Conservation (phyloP, 148 eudicot genomes). For the Fagopyrum homotropicum region DNA sequence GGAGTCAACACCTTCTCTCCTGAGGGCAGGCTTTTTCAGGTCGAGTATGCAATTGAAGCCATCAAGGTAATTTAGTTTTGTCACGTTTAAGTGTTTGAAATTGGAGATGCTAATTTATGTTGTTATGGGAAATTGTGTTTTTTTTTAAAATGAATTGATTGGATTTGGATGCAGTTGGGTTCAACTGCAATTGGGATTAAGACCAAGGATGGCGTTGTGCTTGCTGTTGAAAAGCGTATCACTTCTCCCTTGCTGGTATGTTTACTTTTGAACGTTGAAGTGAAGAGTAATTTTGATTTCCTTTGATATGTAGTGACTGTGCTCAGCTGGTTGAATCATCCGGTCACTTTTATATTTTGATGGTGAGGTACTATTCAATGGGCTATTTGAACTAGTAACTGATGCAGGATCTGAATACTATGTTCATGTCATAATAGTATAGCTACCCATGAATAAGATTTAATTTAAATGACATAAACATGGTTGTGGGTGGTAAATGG, state of each 20-base stretch:
- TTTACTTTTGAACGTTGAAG: background rate
- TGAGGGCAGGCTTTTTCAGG: slow-evolving; percentile 46
- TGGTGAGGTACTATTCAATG: background rate
- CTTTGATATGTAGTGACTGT: background rate
- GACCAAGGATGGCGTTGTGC: slow-evolving; percentile 95
- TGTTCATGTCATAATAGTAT: background rate
- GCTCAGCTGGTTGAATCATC: background rate
- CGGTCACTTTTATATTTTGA: too few species aligned
- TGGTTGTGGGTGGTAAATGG: background rate
- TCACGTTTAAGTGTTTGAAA: background rate
- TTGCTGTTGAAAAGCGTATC: slow-evolving; percentile 93
- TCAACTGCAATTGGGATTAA: slow-evolving; percentile 93
- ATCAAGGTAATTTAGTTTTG: slow-evolving; percentile 54
- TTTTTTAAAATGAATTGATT: background rate
- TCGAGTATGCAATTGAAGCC: slow-evolving; percentile 62
- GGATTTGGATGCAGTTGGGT: slow-evolving; percentile 52
- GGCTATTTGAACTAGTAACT: background rate
- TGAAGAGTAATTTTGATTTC: background rate
- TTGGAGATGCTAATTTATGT: background rate
- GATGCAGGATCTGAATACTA: background rate
- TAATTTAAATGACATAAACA: background rate
- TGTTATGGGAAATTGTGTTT: background rate
- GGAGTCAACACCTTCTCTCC: slow-evolving; percentile 53
- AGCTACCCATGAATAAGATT: background rate
- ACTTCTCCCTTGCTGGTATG: slow-evolving; percentile 90